A percentile compares a stretch with the other conserved stretches of the same genome.
phyloP scores from a whole-genome alignment of 2,329 filamentous ascomycete genomes.

The Aspergillus caelatus region DNA sequence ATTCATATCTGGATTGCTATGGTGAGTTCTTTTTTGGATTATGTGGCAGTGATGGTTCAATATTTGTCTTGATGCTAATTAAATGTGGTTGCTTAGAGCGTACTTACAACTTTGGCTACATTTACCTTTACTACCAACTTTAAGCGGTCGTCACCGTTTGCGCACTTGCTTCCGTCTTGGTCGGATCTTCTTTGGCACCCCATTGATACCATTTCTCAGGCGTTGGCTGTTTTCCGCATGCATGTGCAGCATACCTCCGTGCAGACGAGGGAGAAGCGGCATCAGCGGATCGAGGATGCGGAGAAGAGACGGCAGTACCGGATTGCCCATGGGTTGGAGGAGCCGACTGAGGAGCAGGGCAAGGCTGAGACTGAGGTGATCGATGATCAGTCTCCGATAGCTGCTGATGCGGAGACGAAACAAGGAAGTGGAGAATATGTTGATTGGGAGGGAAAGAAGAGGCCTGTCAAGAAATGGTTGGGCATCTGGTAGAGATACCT shows the following conservation, averaged over 20 bases:
- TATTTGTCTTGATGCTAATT: not conserved
- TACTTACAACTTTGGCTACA: conserved; percentile 68
- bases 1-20: conserved; percentile 84
- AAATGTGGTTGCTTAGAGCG: conserved; percentile 52
- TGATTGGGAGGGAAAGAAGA: conserved; percentile 49
- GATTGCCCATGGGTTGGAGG: conserved; percentile 79
- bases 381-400: conserved; percentile 44
- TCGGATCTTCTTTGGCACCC: conserved; percentile 72
- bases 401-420: conserved; percentile 36
- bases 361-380: conserved; percentile 35
- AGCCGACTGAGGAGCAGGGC: conserved; percentile 38
- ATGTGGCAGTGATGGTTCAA: not conserved
- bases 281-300: conserved; percentile 78
- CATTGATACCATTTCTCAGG: conserved; percentile 64
- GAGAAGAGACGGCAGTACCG: conserved; percentile 84
- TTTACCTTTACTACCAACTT: conserved; percentile 80
- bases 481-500: conserved; percentile 69
- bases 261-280: conserved; percentile 71
- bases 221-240: conserved; percentile 73
- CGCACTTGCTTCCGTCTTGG: conserved; percentile 73
- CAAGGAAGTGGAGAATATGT: conserved; percentile 31
- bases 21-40: conserved; percentile 50
- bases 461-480: conserved; percentile 75
- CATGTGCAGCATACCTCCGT: conserved; percentile 72
- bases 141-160: conserved; percentile 75